A percentile compares a stretch with the other conserved stretches of the same genome.
phyloP scores from a whole-genome alignment of 805 yeast genomes.

The Candida pini region DNA sequence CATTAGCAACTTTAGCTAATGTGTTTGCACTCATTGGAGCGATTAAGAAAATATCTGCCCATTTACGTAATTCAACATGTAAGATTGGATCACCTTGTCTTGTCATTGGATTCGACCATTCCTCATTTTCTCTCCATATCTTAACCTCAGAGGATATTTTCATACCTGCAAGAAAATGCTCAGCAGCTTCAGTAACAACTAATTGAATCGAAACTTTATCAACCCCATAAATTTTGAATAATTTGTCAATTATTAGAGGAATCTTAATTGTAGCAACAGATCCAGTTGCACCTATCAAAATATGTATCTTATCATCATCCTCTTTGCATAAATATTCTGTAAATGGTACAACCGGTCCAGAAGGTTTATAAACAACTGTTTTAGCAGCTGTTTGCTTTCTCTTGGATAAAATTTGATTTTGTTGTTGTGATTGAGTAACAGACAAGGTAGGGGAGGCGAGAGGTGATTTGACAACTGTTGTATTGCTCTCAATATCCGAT shows the following conservation, averaged over 20 bases:
- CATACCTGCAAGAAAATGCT: conserved; percentile 61
- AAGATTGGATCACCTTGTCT: conserved; percentile 94
- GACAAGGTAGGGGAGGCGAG: no score
- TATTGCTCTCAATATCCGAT: background rate
- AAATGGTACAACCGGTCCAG: conserved; percentile 67
- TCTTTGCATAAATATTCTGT: conserved; percentile 63
- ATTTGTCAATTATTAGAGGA: conserved; percentile 80
- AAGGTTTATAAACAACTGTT: conserved; percentile 50
- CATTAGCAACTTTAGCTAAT: conserved; percentile 80
- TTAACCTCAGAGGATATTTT: conserved; percentile 62
- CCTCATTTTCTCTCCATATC: conserved; percentile 91
- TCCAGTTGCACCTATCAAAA: conserved; percentile 89
- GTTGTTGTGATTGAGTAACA: background rate
- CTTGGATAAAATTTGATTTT: conserved; percentile 6
- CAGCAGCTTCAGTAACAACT: conserved; percentile 80
- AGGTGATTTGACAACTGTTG: background rate
- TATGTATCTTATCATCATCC: conserved; percentile 83
- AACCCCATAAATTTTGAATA: conserved; percentile 72
- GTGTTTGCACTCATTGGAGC: conserved; percentile 94
- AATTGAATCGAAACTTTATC: conserved; percentile 76
- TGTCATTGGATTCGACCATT: conserved; percentile 56
- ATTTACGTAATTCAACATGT: conserved; percentile 88
- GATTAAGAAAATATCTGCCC: conserved; percentile 92
- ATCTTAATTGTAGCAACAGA: conserved; percentile 95
- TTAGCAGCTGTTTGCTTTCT: conserved; percentile 33